These are phyloP conservation scores for Chlamydomonas incerta DNA, from an alignment of 139 green algal genomes.

Conservation along the genomic window DNA sequence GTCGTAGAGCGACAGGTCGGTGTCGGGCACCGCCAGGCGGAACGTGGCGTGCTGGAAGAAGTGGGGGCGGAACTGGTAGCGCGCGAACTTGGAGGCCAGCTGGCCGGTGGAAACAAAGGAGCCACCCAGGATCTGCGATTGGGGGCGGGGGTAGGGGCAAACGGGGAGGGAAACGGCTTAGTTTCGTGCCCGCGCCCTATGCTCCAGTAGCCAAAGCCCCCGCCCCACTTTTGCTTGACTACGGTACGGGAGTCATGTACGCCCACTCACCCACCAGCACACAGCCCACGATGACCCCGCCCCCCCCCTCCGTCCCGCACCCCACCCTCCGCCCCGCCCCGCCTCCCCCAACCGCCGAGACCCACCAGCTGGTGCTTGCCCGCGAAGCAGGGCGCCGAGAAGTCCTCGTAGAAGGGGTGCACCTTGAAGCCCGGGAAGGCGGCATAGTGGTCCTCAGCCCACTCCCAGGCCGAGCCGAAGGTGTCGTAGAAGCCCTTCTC, in stretches of 20 bases:
- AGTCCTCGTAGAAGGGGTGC: conserved; percentile 85
- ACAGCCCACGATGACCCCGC: too few relatives aligned
- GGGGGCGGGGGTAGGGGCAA: background rate
- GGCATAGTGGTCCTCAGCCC: conserved; percentile 78
- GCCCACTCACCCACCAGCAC: too few relatives aligned
- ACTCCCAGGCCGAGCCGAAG: conserved; percentile 66
- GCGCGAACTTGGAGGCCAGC: conserved; percentile 76
- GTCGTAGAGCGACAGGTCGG: conserved; percentile 36
- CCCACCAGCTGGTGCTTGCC: conserved; percentile 78
- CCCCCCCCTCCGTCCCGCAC: background rate
- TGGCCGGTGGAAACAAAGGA: conserved; percentile 85
- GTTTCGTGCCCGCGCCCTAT: too few relatives aligned
- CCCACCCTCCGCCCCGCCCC: background rate
- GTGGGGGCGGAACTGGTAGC: conserved; percentile 87
- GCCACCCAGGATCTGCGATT: conserved; percentile 75
- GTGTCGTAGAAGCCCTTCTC: conserved; percentile 55
- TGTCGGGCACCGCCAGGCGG: conserved; percentile 55
- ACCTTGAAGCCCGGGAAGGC: conserved; percentile 72
- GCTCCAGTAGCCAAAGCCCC: too few relatives aligned
- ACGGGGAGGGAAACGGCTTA: too few relatives aligned
- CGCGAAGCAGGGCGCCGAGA: conserved; percentile 80
- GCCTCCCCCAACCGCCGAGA: background rate
- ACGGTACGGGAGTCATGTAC: too few relatives aligned
- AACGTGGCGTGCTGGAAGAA: conserved; percentile 85
- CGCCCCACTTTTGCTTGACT: too few relatives aligned